These are phyloP conservation scores for Detonula confervacea DNA, from an alignment of 352 stramenopile genomes.

Conservation along the genomic window DNA sequence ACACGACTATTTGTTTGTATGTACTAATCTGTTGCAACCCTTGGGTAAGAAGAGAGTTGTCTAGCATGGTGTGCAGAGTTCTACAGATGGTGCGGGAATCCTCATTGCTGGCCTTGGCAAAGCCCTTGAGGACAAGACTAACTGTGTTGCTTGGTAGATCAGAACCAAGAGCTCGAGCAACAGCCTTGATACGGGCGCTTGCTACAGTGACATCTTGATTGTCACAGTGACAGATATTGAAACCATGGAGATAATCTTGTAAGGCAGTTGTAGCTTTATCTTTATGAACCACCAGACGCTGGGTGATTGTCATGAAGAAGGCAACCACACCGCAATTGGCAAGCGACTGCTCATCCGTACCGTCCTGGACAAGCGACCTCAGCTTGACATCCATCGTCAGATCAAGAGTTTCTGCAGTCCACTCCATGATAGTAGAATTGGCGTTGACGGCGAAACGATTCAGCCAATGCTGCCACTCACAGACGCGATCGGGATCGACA, in stretches of 20 bases:
- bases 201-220: neutral
- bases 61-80: neutral
- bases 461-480: neutral
- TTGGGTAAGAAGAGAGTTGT: neutral
- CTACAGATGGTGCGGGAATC: constrained; percentile 2
- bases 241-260: neutral
- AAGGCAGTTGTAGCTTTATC: neutral
- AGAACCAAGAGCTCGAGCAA: neutral
- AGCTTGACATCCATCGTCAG: neutral
- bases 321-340: neutral
- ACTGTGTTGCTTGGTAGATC: constrained; percentile 12
- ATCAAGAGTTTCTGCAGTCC: neutral
- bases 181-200: neutral
- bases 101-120: neutral
- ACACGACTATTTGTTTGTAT: constrained; percentile 1
- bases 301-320: neutral
- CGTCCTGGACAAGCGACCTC: neutral
- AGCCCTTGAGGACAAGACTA: neutral
- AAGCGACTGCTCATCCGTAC: neutral
- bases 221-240: neutral
- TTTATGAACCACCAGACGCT: neutral
- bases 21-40: neutral
- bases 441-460: neutral
- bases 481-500: neutral
- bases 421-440: neutral